Evolutionary conservation across 2,329 filamentous ascomycete species (phyloP), one percentile per base, ranked within the genome.

Genomic region (Phoma herbarum): DNA sequence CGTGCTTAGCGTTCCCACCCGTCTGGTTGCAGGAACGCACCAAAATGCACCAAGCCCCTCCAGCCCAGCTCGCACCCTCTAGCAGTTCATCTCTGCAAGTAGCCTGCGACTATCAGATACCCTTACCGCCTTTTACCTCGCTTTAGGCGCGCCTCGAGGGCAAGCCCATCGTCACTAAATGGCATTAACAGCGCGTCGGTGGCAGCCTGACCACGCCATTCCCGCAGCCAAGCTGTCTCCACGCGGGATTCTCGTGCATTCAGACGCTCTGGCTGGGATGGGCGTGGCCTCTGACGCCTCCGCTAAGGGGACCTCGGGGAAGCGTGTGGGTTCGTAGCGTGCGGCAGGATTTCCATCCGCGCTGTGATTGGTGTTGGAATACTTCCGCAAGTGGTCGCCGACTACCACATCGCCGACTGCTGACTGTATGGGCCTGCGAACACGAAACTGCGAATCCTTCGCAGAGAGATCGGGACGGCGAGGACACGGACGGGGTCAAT

Each of bases 371-470:
- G 57, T 18, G 11, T 7, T 35, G 28, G 9, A 35, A 51, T 55
- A 59, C 42, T 59, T 55, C 57, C 57, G 51, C 25, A 47, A 55
- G 45, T 51, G 57, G 57, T 59, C 57, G 57, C 51, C 57, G 57
- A 59, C 57, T 59, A 55, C 57, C 37, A 54, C 56, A 59, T 59
- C 57, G 57, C 48, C 57, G 57, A 59, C 57, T 55, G 42, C 51
- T 59, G 56, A 59, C 50, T 53, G 55, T 58, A 58, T 58, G 56
- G 54, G 39, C 50, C 49, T 53, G 26, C 45, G 49, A 58, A 53
- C 49, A 45, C 56, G 56, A 59, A 49, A 59, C 56, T 39, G 31
- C 29, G 44, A 53, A 59, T 59, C 50, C 56, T 53, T 53, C 49
- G 37, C 48, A 42, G 29, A 31, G 25, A 33, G 25, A 48, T 18